Evolutionary conservation across 371 early-diverging fungal species (phyloP), one percentile per base, ranked within the genome.

Genomic region (Lichtheimia ornata): DNA sequence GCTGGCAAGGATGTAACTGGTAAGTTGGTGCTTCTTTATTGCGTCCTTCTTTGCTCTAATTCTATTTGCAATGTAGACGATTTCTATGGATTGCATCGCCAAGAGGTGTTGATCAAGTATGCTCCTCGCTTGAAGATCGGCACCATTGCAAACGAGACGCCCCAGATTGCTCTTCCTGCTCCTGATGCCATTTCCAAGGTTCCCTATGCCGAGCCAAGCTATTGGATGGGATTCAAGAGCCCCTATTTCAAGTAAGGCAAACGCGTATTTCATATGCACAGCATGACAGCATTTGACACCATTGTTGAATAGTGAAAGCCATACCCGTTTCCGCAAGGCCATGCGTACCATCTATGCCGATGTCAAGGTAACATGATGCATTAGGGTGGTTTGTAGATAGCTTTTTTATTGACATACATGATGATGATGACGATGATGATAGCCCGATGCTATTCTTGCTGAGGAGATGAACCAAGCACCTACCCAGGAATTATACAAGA

Each of bases 41-140:
- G 7, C 17, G n/a, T n/a, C n/a, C n/a, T n/a, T 3, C 2, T 2
- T 41, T 20, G 42, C 3, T 42, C n/a, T 42, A 6, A 35, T 35
- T 9, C 35, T 35, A 35, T 4, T 9, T 5, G 35, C 28, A 35
- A 18, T 71, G 64, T 35, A 55, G 61, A 61, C 44, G 65, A 53
- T 27, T 93, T 93, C 62, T 88, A 86, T 56, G 84, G 84, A 14
- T 71, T 88, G 13, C 92, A 93, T 74, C 79, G 88, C 53, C 88
- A 85, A 61, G 87, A 89, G 42, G 84, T 88, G 4, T 75, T 91
- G 41, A 41, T 72, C 24, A 85, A 84, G 63, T 73, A 73, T 41
- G 52, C 61, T 3, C 66, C 60, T 1, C 67, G 73, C 50, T 62
- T 62, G 45, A 65, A 70, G 57, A 76, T 88, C 53, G 89, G 87